phyloP scores from a whole-genome alignment of 202 grass and related monocot species.

The Carex arenaria region DNA sequence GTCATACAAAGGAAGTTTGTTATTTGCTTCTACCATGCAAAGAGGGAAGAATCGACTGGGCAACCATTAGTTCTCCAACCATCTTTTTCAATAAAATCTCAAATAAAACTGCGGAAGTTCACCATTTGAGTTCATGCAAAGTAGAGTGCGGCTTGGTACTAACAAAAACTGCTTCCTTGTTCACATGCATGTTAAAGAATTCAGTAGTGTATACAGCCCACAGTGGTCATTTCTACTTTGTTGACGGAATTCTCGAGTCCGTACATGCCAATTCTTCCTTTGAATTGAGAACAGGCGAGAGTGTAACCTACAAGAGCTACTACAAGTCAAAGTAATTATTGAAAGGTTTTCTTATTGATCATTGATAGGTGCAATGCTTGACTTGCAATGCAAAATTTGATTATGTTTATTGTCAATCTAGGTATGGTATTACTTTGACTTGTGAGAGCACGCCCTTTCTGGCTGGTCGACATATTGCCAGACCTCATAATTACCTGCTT shows the following conservation, averaged over 20 bases:
- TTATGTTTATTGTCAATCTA: constrained; percentile 11
- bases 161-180: constrained; percentile 47
- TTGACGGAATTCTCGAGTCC: constrained; percentile 44
- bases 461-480: constrained; percentile 27
- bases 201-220: constrained; percentile 61
- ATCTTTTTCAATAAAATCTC: constrained; percentile 23
- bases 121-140: constrained; percentile 37
- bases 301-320: constrained; percentile 49
- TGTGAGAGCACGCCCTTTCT: constrained; percentile 46
- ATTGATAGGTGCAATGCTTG: background rate
- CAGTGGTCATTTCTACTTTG: constrained; percentile 38
- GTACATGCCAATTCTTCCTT: constrained; percentile 48
- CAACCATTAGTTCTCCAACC: constrained; percentile 32
- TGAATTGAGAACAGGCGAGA: constrained; percentile 27
- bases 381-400: background rate
- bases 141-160: constrained; percentile 26
- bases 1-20: constrained; percentile 31
- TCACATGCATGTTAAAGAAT: constrained; percentile 40
- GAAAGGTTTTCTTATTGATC: background rate
- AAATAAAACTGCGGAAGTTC: background rate
- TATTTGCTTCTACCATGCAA: constrained; percentile 69
- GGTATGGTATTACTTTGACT: constrained; percentile 45
- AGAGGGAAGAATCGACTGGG: constrained; percentile 75
- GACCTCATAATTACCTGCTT: constrained; percentile 45
- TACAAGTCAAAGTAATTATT: constrained; percentile 49